These are phyloP conservation scores for Trichoderma asperellum DNA, from an alignment of 2,329 filamentous ascomycete species.

Conservation along the genomic window DNA sequence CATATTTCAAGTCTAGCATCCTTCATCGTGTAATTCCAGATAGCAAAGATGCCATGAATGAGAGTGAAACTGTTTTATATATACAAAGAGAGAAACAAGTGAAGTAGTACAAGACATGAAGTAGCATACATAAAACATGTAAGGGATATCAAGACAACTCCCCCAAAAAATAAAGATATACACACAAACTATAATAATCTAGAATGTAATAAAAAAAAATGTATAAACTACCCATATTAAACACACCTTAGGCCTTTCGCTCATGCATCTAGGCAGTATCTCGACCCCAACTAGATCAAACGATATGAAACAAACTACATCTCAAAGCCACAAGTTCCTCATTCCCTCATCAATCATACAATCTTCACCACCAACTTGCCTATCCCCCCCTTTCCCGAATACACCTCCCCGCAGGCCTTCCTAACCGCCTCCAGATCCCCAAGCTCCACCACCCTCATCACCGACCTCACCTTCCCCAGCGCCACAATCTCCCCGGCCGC, in stretches of 20 bases:
- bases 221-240: no score
- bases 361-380: slow-evolving; percentile 39
- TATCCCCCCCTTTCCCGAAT: slow-evolving; percentile 35
- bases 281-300: not conserved
- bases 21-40: no score
- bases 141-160: not conserved
- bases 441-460: slow-evolving; percentile 48
- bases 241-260: no score
- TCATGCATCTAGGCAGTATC: not conserved
- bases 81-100: not conserved
- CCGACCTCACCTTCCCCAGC: slow-evolving; percentile 47
- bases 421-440: slow-evolving; percentile 50
- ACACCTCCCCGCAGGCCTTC: slow-evolving; percentile 46
- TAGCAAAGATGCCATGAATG: not conserved
- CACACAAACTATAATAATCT: not conserved
- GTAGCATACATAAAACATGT: not conserved
- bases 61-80: not conserved
- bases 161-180: not conserved
- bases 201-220: not conserved
- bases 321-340: not conserved
- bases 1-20: no score
- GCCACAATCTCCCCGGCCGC: slow-evolving; percentile 47
- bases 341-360: not conserved
- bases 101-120: not conserved
- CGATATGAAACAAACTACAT: no score